Base-by-base conservation (phyloP, 2,329 filamentous ascomycete genomes). In the Pestalotiopsis fici region DNA sequence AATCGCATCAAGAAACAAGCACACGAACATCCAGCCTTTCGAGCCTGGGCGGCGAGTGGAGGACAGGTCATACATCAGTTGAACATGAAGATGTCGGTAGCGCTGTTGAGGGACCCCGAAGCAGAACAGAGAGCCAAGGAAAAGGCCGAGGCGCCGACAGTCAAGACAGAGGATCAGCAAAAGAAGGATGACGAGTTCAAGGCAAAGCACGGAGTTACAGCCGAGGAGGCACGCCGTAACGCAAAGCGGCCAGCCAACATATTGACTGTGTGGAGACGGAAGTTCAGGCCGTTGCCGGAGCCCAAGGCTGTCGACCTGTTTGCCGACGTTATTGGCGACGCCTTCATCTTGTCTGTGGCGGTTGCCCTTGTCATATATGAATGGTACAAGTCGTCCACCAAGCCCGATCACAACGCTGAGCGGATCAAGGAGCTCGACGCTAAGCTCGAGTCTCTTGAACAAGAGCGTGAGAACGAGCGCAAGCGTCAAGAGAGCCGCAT, bases 1-100 rank as follows among this genome's bases (percentile, higher is more conserved):
- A 91, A 91, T 76, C 88, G 82, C 71, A 91, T 91, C 74, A 91
- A 91, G 75, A 79, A 82, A 37, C 88, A 89, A 77, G 89, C 89
- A 60, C 89, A 91, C 73, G 88, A 91, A 56, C 89, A 91, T 72
- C 83, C 85, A 2, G 80, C 83, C 57, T 91, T 91, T 76, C 87
- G 89, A 66, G 78, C 77, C 5, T 86, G 90, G 69, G 89, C 89
- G 56, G 88, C 88, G 57, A 82, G 80, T 67, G 90, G 90, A 74
- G 89, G 89, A 68, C 89, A 91, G 74, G 78, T 80, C 11, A 89
- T 91, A 72, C 89, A 91, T 74, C 89, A 91, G 78, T 78, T 91
- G 65, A 91, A 91, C 73, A 91, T 91, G 89, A 85, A 87, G 64
- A 76, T 90, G 72, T 86, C 85, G 15, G 89, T 91, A 3, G 86